Conservation (phyloP, 306 rosid species). For the Casuarina glauca region DNA sequence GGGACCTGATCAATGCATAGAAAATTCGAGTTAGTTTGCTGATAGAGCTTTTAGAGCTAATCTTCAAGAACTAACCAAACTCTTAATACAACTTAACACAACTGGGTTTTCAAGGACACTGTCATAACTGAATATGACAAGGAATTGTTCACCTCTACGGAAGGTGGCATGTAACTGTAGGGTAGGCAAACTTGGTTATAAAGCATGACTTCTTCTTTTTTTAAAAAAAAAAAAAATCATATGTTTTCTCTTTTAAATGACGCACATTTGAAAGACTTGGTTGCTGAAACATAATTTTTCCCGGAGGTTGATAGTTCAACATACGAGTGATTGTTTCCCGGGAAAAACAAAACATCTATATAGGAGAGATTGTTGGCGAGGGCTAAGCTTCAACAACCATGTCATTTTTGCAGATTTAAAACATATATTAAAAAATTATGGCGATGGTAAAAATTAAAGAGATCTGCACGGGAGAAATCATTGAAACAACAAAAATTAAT, state of each 20-base stretch:
- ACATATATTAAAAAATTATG: too few relatives aligned
- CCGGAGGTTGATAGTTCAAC: constrained; percentile 40
- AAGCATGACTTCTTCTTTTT: neutral
- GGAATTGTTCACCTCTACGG: neutral
- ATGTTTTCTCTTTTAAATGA: neutral
- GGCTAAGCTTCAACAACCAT: constrained; percentile 14
- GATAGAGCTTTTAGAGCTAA: too few relatives aligned
- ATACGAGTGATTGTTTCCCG: neutral
- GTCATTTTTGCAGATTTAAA: neutral
- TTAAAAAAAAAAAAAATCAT: neutral
- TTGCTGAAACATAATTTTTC: constrained; percentile 42
- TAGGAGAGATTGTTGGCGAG: neutral
- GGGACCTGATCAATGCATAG: neutral
- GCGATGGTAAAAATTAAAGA: too few relatives aligned
- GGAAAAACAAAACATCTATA: neutral
- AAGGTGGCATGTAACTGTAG: neutral
- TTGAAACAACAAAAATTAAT: too few relatives aligned
- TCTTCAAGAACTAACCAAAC: too few relatives aligned
- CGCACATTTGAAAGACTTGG: neutral
- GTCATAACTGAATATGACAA: neutral
- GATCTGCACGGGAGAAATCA: too few relatives aligned
- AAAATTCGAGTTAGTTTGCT: neutral
- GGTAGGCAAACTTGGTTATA: constrained; percentile 14
- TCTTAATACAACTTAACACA: too few relatives aligned
- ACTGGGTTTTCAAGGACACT: neutral